Base-by-base conservation (phyloP, 1,139 yeast species). In the Yamadazyma songkhlaensis region DNA sequence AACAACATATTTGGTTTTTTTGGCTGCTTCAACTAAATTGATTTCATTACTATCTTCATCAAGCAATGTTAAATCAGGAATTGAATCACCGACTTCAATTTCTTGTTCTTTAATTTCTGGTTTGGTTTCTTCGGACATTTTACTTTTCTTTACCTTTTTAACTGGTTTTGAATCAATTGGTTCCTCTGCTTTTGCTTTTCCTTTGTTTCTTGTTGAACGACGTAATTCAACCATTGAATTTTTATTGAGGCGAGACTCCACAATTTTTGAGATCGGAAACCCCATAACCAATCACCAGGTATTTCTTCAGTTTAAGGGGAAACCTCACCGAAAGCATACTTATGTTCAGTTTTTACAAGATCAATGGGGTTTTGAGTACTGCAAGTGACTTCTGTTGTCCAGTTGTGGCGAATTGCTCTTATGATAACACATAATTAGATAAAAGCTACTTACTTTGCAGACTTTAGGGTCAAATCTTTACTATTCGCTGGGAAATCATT, bases 11-110 rank as follows among this genome's bases (percentile, higher is more conserved):
- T 73, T 74, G 32, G 77, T 62, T 9, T 70, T 60, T 13, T 60
- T 49, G 6, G 81, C 78, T 12, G 73, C 64, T 12, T 75, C 68
- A 21, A 51, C 56, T 48, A 85, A 62, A 26, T 73, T 63, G 32
- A 89, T 70, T 14, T 70, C 72, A 29, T 77, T 63, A n/a, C 70
- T 85, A 43, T 84, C 83, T 59, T 89, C 90, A 54, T 86, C 81
- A 41, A 67, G 53, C 29, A 90, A 64, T 0, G 67, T 67, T 37
- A 85, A 50, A 39, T 76, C 80, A 5, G 96, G 97, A 34, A 89
- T 72, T 13, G 58, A 56, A 54, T 83, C 95, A 14, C 95, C 95
- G 10, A 77, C 68, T 42, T 76, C 65, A 24, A 84, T 47, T 46
- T 62, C 67, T 17, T 17, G 20, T 17, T 17, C 20, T 17, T 17